Evolutionary conservation across 768 basidiomycete species (phyloP).

Genomic region (Boletellus ananiceps): DNA sequence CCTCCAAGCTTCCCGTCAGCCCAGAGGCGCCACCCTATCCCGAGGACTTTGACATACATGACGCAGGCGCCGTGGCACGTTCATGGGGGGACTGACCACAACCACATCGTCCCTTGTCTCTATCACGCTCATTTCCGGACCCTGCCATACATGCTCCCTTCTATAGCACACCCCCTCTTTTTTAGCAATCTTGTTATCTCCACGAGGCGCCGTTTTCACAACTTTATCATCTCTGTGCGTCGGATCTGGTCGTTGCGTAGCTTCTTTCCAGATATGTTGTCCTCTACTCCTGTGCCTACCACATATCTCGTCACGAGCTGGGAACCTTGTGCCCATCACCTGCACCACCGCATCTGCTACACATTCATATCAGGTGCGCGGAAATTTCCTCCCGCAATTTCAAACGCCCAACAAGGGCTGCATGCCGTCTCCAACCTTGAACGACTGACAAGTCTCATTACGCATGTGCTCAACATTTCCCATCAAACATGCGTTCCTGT

Average conservation of each 20-base stretch:
- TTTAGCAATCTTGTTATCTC: conserved; percentile 31
- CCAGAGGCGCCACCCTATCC: conserved; percentile 13
- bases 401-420: conserved; percentile 12
- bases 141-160: conserved; percentile 16
- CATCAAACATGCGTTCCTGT: conserved; percentile 5
- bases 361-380: conserved; percentile 13
- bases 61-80: conserved; percentile 33
- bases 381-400: conserved; percentile 20
- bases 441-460: conserved; percentile 4
- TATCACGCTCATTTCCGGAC: conserved; percentile 33
- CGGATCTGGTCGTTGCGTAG: conserved; percentile 29
- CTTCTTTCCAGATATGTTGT: conserved; percentile 26
- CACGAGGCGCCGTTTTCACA: conserved; percentile 27
- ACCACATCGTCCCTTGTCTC: conserved; percentile 12
- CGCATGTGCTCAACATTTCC: conserved; percentile 9
- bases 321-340: conserved; percentile 9
- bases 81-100: conserved; percentile 31
- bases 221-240: conserved; percentile 17
- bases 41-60: conserved; percentile 28
- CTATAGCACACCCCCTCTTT: conserved; percentile 17
- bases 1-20: background rate
- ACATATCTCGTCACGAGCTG: conserved; percentile 6
- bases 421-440: conserved; percentile 15
- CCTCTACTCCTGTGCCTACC: conserved; percentile 23
- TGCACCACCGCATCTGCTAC: conserved; percentile 11